Base-by-base conservation (phyloP, 2,329 filamentous ascomycete genomes). In the Parastagonospora nodorum region DNA sequence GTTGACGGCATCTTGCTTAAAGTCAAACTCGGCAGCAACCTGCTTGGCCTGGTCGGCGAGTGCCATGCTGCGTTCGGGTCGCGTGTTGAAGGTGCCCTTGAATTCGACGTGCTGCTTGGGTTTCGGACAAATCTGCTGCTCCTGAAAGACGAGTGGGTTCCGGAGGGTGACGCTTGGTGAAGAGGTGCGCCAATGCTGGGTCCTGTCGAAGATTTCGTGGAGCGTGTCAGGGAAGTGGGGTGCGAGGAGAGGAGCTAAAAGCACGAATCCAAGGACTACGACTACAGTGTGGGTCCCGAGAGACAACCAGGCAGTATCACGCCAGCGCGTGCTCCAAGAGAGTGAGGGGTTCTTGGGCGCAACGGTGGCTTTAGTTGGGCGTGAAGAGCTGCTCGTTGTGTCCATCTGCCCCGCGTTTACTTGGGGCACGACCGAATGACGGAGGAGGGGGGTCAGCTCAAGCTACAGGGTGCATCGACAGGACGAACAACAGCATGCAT, bases 11-110 rank as follows among this genome's bases (percentile, higher is more conserved):
- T 87, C 84, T 64, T 91, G 82, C 53, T 85, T 81, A 76, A 92
- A 93, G 47, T 96, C 90, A 77, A 97, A 97, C 74, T 94, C 85
- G 63, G 84, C 84, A 66, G 90, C 89, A 67, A 97, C 85, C 69
- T 84, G 85, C 81, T 87, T 86, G 52, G 92, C 90, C 76, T 93
- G 89, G 56, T 86, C 82, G 59, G 83, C 74, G 53, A 87, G 71
- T 48, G 73, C 73, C 78, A 81, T 81, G 68, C 76, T 79, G 70
- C 73, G 73, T 45, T 64, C 57, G 37, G 68, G 64, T 52, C 66
- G 51, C 49, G 60, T 69, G 60, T 71, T 66, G 63, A 73, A 73
- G 48, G 69, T 72, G 51, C 64, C 64, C 37, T 62, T 52, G 53
- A 64, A 65, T 30, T 68, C 61, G 61, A 65, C 53, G 27, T 57